phyloP scores from a whole-genome alignment of 1,284 basidiomycete genomes.

The Baeospora myosura region DNA sequence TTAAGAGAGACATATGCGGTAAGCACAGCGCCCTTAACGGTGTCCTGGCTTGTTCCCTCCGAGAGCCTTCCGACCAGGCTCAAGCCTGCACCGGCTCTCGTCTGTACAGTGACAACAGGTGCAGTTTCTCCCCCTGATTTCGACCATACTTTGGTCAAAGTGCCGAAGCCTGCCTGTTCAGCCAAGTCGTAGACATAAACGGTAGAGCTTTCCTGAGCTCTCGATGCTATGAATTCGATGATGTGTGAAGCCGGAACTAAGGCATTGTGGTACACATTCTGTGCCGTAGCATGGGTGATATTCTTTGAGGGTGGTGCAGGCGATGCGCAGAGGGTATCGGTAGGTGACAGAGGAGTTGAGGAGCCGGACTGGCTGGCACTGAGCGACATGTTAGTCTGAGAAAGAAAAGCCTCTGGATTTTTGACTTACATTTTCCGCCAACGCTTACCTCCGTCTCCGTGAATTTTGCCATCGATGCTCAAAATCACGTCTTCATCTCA shows the following conservation, averaged over 20 bases:
- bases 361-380: slow-evolving; percentile 25
- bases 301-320: slow-evolving; percentile 19
- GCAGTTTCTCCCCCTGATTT: slow-evolving; percentile 34
- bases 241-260: slow-evolving; percentile 51
- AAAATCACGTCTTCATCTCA: too few relatives aligned
- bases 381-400: too few relatives aligned
- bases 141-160: slow-evolving; percentile 57
- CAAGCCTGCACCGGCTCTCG: slow-evolving; percentile 81
- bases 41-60: slow-evolving; percentile 66
- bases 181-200: slow-evolving; percentile 80
- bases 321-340: too few relatives aligned
- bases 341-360: slow-evolving; percentile 29
- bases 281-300: slow-evolving; percentile 17
- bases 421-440: too few relatives aligned
- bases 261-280: slow-evolving; percentile 33
- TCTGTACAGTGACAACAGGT: slow-evolving; percentile 69
- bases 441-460: too few relatives aligned
- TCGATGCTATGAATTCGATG: slow-evolving; percentile 62
- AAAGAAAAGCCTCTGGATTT: too few relatives aligned
- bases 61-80: slow-evolving; percentile 77
- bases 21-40: slow-evolving; percentile 47
- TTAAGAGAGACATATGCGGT: slow-evolving; percentile 73
- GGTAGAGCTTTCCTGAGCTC: slow-evolving; percentile 45
- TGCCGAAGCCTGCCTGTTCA: slow-evolving; percentile 72
- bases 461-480: too few relatives aligned